These are phyloP conservation scores for Orobanche coerulescens DNA, from an alignment of 257 asterid species.

Conservation along the genomic window DNA sequence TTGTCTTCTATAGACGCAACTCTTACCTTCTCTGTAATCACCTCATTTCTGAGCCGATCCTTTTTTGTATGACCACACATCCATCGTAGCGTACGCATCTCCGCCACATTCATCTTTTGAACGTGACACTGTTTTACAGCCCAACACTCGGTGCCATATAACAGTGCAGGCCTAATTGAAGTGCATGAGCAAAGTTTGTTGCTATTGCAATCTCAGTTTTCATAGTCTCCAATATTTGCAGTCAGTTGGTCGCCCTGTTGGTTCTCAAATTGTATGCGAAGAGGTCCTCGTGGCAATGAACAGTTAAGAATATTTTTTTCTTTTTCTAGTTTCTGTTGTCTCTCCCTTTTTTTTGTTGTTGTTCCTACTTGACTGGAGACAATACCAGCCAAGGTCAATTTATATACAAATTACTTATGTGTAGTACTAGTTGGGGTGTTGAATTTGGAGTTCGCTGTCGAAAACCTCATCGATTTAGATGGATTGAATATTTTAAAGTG, in stretches of 20 bases:
- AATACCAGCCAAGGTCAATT: neutral
- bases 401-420: neutral
- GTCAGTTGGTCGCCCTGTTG: constrained; percentile 57
- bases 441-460: no score
- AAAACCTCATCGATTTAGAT: no score
- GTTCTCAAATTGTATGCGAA: constrained; percentile 54
- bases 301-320: constrained; percentile 43
- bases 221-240: constrained; percentile 30
- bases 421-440: neutral
- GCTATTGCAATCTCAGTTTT: constrained; percentile 13
- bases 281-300: constrained; percentile 90
- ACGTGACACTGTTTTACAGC: neutral
- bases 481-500: no score
- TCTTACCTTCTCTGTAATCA: no score
- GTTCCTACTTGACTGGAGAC: neutral
- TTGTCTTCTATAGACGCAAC: no score
- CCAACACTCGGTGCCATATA: no score
- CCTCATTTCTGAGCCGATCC: no score
- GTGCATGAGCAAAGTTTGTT: neutral
- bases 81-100: no score
- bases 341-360: neutral
- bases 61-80: no score
- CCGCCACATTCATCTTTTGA: neutral
- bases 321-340: constrained; percentile 11
- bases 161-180: neutral